These are phyloP conservation scores for Talaromyces wortmannii DNA, from an alignment of 495 filamentous ascomycete genomes.

Conservation along the genomic window DNA sequence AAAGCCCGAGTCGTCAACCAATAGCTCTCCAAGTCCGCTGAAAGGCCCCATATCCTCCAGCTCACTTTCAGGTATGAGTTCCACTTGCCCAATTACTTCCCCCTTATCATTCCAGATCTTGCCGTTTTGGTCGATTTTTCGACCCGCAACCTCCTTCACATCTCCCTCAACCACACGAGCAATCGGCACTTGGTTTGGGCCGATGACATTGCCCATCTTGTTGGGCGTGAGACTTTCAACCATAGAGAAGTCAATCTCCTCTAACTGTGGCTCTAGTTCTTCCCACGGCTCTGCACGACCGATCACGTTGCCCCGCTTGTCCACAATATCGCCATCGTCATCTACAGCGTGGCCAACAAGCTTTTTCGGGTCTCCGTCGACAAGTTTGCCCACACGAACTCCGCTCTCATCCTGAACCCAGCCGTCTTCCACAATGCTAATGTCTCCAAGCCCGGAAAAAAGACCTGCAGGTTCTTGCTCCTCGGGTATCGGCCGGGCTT, in stretches of 20 bases:
- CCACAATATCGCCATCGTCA: slow-evolving; percentile 58
- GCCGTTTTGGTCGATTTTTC: slow-evolving; percentile 57
- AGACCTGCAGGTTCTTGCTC: slow-evolving; percentile 49
- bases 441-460: slow-evolving; percentile 59
- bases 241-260: slow-evolving; percentile 52
- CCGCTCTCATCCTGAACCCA: slow-evolving; percentile 54
- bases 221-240: slow-evolving; percentile 57
- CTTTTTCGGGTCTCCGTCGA: slow-evolving; percentile 59
- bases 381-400: slow-evolving; percentile 50
- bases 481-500: slow-evolving; percentile 50
- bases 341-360: slow-evolving; percentile 55
- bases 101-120: slow-evolving; percentile 63
- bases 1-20: slow-evolving; percentile 57
- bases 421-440: slow-evolving; percentile 52
- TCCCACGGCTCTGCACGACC: slow-evolving; percentile 54
- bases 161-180: slow-evolving; percentile 56
- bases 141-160: slow-evolving; percentile 52
- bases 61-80: slow-evolving; percentile 59
- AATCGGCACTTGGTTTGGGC: slow-evolving; percentile 55
- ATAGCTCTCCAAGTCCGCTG: slow-evolving; percentile 57
- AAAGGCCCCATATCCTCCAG: slow-evolving; percentile 60
- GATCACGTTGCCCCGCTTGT: slow-evolving; percentile 55
- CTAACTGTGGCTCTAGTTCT: slow-evolving; percentile 35
- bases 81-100: slow-evolving; percentile 59
- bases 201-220: slow-evolving; percentile 66